Evolutionary conservation across 1,284 basidiomycete species (phyloP), one percentile per base, ranked within the genome.

Genomic region (Malassezia caprae): DNA sequence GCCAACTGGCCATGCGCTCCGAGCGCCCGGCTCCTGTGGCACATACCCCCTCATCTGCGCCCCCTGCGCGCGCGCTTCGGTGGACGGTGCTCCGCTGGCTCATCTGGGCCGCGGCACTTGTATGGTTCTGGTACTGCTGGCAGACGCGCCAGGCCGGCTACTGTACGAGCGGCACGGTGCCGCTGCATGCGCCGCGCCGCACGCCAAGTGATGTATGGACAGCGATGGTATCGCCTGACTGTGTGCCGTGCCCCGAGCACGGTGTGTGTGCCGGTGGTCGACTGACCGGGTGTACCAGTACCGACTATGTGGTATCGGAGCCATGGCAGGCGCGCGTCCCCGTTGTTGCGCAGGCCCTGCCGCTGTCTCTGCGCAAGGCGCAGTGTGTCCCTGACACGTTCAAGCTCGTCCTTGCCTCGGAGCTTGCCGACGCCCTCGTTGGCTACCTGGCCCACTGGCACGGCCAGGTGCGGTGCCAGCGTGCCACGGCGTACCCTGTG

Each of bases 341-440:
- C 1, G 39, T 71, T 15, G 30, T 59, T 13, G 44, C 42, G 0
- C 48, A 24, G 4, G 17, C 58, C 19, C 48, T 71, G 7, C 71
- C 71, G 6, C 59, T 68, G 4, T 41, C 54, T 27, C 56, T 42
- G 56, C 53, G 54, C 0, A 34, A 49, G 3, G 61, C 65, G 0
- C 37, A 35, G 17, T 72, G 70, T 53, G 56, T 62, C 17, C 69
- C 70, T 1, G 70, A 72, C 56, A 66, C 68, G 41, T 62, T 65
- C 47, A 71, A 72, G 61, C 61, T 68, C 6, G 56, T 69, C 13
- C 62, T 72, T 8, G 70, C 67, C 0, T 56, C 61, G 1, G 69
- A 72, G 46, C 48, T 72, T 2, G 59, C 63, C 0, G 49, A 56
- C 10, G 62, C 56, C 13, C 56, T 70, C 37, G 60, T 64, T 15